Conservation (phyloP, 192 early-diverging fungal species). For the Martensiomyces pterosporus region DNA sequence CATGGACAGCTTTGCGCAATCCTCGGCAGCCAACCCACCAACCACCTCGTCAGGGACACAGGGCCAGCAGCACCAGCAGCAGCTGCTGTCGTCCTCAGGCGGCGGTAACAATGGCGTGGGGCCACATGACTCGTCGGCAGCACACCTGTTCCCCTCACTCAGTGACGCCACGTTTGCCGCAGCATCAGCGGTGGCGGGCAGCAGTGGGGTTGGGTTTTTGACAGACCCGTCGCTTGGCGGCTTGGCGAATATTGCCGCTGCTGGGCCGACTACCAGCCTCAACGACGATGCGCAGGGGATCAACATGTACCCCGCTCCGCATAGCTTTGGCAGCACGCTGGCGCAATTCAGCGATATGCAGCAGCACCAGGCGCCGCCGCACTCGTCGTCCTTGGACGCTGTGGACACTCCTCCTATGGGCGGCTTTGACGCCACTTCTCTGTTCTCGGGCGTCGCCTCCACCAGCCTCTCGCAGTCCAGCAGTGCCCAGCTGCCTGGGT, state of each 20-base stretch:
- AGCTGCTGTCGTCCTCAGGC: too few species aligned
- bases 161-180: slow-evolving; percentile 25
- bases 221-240: slow-evolving; percentile 5
- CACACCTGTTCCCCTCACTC: slow-evolving; percentile 32
- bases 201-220: background rate
- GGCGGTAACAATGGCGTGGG: slow-evolving; percentile 2
- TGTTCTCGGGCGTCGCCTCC: too few species aligned
- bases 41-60: background rate
- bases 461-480: too few species aligned
- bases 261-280: slow-evolving; percentile 2
- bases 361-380: background rate
- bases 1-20: slow-evolving; percentile 8
- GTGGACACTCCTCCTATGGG: too few species aligned
- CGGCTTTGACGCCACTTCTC: too few species aligned
- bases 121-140: slow-evolving; percentile 25
- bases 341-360: background rate
- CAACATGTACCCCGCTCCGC: background rate
- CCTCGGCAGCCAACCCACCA: background rate
- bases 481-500: too few species aligned
- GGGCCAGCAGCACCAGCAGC: slow-evolving; percentile 10
- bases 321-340: background rate
- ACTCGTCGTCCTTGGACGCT: too few species aligned
- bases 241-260: slow-evolving; percentile 10
- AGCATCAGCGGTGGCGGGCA: background rate
- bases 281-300: slow-evolving; percentile 5